These are phyloP conservation scores for Jatropha podagrica DNA, from an alignment of 441 rosid genomes.

Conservation along the genomic window DNA sequence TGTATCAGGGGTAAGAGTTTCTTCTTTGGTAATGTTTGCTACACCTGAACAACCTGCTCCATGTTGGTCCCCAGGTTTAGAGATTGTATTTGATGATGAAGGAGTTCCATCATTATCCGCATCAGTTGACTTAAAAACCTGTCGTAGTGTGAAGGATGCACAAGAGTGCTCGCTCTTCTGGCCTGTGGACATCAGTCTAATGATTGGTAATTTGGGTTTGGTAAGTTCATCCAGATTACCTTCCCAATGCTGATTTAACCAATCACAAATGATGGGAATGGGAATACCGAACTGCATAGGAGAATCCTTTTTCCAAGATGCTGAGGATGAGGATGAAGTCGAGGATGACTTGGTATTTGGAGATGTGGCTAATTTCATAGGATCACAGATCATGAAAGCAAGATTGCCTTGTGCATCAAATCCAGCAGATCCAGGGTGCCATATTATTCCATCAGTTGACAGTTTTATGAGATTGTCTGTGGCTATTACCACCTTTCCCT, in stretches of 20 bases:
- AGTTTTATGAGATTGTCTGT: conserved; percentile 90
- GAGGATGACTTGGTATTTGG: conserved; percentile 77
- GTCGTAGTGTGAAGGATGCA: conserved; percentile 77
- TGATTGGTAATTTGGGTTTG: conserved; percentile 81
- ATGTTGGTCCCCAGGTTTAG: conserved; percentile 44
- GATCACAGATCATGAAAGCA: conserved; percentile 96
- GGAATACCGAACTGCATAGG: conserved; percentile 93
- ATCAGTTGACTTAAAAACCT: conserved; percentile 70
- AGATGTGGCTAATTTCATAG: conserved; percentile 89
- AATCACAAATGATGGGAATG: conserved; percentile 82
- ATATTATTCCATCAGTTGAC: conserved; percentile 70
- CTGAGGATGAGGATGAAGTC: conserved; percentile 54
- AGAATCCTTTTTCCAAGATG: conserved; percentile 58
- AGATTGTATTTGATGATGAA: conserved; percentile 54
- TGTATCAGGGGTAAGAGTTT: conserved; percentile 38
- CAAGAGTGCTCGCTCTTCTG: conserved; percentile 88
- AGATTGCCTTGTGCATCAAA: conserved; percentile 92
- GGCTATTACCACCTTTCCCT: conserved; percentile 91
- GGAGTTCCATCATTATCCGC: conserved; percentile 52
- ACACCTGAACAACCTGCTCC: conserved; percentile 45
- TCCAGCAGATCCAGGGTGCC: conserved; percentile 95
- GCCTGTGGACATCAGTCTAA: conserved; percentile 86
- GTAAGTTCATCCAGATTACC: conserved; percentile 84
- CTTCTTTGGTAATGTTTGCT: conserved; percentile 42
- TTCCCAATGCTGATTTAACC: conserved; percentile 99